Base-by-base conservation (phyloP, 2,329 filamentous ascomycete genomes). In the Xylaria hypoxylon region DNA sequence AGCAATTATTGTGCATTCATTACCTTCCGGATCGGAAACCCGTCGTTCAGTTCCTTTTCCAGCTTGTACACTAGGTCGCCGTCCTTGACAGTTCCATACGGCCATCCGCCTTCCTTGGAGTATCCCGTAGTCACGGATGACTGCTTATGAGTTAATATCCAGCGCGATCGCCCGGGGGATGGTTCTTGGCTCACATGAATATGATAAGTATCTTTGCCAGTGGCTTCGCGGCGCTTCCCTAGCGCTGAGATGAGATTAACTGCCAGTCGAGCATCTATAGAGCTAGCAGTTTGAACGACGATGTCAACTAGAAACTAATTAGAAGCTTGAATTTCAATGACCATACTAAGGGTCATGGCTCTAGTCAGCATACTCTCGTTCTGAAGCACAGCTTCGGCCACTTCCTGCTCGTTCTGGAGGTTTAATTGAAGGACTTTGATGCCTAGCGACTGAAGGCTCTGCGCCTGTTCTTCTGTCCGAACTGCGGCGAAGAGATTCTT, bases 261-360 rank as follows among this genome's bases (percentile, higher is more conserved):
- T 15, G 69, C 64, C 17, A 77, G 58, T 3, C 28, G 45, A 11
- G 72, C 65, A 8, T 78, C 72, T 22, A 77, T 68, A 17, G 76
- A 75, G 56, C 76, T 77, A 10, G 79, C 78, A 1, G 74, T 77
- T 56, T 81, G 77, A 15, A 81, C 62, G 31, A 80, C 69, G 17
- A 81, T 75, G 56, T 79, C 70, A 48, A 81, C 79, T 80, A 58
- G 5, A 40, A 31, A 52, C 5, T 11, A 45, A 17, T 59, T 74
- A 24, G 47, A 35, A 26, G 2, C 77, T 71, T 13, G 69, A 57
- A 17, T 60, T 38, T 51, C 5, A 22, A 59, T 45, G n/a, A 13
- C 11, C 6, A 24, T 40, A n/a, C 11, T 35, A 11, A 1, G 33
- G 22, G 6, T 24, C 17, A 22, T 5, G 38, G 17, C 35, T n/a